Base-by-base conservation (phyloP, 2,329 filamentous ascomycete genomes). In the Colletotrichum lini region DNA sequence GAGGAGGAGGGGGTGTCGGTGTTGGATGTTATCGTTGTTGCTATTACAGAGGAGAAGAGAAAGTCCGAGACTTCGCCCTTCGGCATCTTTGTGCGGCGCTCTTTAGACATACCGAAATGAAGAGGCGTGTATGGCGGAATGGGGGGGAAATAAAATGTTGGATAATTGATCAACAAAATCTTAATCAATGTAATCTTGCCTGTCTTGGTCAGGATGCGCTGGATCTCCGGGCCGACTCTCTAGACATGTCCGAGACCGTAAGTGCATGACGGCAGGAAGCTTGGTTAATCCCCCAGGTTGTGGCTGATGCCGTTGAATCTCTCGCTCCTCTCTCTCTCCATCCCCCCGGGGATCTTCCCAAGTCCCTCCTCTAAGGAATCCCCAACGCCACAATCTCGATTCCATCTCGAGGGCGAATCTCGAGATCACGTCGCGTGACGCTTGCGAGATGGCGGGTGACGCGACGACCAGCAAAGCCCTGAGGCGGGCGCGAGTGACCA, bases 331-430 rank as follows among this genome's bases (percentile, higher is more conserved):
- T 26, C 23, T 26, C 23, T 26, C 23, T 26, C 4, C 3, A 26
- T 26, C 26, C 26, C 26, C 47, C 21, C 57, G 26, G 23, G 21
- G 57, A 59, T 35, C 40, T 30, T 9, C 12, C 26, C 26, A 26
- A 26, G 26, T 26, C 18, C 12, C 26, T 3, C 23, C 47, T 23
- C 16, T 47, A 30, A 50, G 7, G 7, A 13, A 30, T n/a, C 26
- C 40, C 44, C n/a, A 16, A 44, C 66, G 60, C 60, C 66, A 68
- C 52, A 64, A 65, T 58, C 66, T 68, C 44, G 50, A 65, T 68
- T 45, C 21, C 58, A 61, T 54, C 58, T 56, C 47, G 42, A 54
- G 44, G 10, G 9, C 4, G 10, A 42, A 44, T 26, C 49, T 54
- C 23, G 18, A 54, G 42, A 47, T 38, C 18, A 38, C 26, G 42